Evolutionary conservation across 2,329 filamentous ascomycete species (phyloP), one percentile per base, ranked within the genome.

Genomic region (Cordyceps cicadae): DNA sequence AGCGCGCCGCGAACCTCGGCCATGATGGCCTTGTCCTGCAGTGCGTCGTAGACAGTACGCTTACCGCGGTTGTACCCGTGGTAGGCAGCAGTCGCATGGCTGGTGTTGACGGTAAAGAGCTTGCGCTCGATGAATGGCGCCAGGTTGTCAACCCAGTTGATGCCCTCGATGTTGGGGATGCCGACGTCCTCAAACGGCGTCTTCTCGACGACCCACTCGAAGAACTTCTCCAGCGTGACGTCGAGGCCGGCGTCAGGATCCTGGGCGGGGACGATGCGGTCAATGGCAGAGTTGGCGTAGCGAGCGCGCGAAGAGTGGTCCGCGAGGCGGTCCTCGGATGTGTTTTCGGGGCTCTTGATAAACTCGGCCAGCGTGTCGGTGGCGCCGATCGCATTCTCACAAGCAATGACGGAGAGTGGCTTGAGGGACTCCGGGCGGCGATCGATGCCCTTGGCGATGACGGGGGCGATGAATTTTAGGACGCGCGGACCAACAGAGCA

Each of bases 81-180:
- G 83, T 97, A 97, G 63, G 94, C 93, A 21, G 92, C 92, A 8
- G 93, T 96, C 63, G 94, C 94, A 73, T 99, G 94, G 60, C 92
- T 89, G 24, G 94, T 99, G 84, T 99, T 99, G 83, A 99, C 93
- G 24, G 94, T 99, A 82, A 92, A 99, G 66, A 99, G 87, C 84
- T 99, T 99, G 76, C 94, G 92, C 86, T 99, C 94, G 70, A 99
- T 97, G 79, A 93, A 99, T 62, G 94, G 94, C 71, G 87, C 83
- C 34, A 99, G 85, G 77, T 97, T 83, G 65, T 91, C 86, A 62
- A 97, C 94, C 86, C 90, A 97, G 78, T 96, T 89, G 72, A 97
- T 87, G 63, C 92, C 93, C 66, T 94, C 76, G 70, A 99, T 93
- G 19, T 84, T 76, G 6, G 92, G 92, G 19, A 75, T 71, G 37